Conservation (phyloP, 176 grass and related monocot genomes). For the Zea mays region Zm-B73-REFERENCE-NAM-5.0 NC_050102.1:8852001-8852500, state of each 20-base stretch:
- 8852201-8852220: conserved; percentile 52
- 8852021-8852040: conserved; percentile 8
- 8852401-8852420: background rate
- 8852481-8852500: background rate
- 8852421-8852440: background rate
- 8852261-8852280: background rate
- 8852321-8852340: conserved; percentile 4
- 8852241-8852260: conserved; percentile 11
- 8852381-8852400: background rate
- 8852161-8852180: conserved; percentile 30
- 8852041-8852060: conserved; percentile 37
- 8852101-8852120: conserved; percentile 38
- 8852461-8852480: conserved; percentile 7
- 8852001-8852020: conserved; percentile 28
- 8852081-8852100: conserved; percentile 34
- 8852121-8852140: conserved; percentile 72
- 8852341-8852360: conserved; percentile 1
- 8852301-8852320: background rate
- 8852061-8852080: background rate
- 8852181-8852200: conserved; percentile 49
- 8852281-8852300: conserved; percentile 2
- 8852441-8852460: conserved; percentile 34
- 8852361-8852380: background rate
- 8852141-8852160: conserved; percentile 56
- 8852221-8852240: background rate